Evolutionary conservation across 495 filamentous ascomycete genomes (phyloP).

Genomic region (Penicillium egyptiacum): DNA sequence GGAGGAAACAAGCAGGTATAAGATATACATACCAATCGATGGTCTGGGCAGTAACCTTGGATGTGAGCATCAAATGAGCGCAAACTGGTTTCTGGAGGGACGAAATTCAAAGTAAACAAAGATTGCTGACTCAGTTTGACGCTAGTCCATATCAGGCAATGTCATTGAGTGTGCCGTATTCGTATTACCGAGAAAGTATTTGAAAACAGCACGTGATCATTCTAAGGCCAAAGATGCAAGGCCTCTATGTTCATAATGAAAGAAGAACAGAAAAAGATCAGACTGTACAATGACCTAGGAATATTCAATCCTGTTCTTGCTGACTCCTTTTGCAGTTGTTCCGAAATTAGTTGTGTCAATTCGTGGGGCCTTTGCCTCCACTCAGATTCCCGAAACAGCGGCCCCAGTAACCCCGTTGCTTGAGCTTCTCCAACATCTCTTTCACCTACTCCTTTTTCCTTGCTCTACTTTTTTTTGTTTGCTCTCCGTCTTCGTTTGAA

Average conservation of each 20-base stretch:
- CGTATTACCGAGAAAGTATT: conserved; percentile 7
- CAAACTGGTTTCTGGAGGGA: conserved; percentile 43
- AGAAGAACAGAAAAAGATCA: neutral
- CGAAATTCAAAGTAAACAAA: conserved; percentile 41
- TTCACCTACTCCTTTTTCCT: conserved; percentile 25
- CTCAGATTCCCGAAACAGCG: conserved; percentile 31
- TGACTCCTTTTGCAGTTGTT: neutral
- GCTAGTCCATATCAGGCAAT: conserved; percentile 18
- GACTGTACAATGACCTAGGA: neutral
- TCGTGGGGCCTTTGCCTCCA: conserved; percentile 24
- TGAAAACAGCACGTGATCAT: conserved; percentile 21
- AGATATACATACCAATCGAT: conserved; percentile 17
- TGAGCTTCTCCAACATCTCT: conserved; percentile 23
- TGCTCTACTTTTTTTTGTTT: conserved; percentile 13
- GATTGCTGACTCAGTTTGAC: conserved; percentile 26
- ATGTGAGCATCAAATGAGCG: conserved; percentile 10
- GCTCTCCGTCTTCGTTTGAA: conserved; percentile 13
- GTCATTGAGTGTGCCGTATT: conserved; percentile 11
- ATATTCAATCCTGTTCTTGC: neutral
- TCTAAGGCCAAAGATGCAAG: neutral
- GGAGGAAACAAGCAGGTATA: neutral
- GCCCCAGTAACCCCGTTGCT: conserved; percentile 33
- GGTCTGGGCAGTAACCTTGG: conserved; percentile 5
- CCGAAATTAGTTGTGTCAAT: neutral
- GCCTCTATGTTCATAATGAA: neutral